Evolutionary conservation across 306 rosid genomes (phyloP).

Genomic region (Rosa lucieae): DNA sequence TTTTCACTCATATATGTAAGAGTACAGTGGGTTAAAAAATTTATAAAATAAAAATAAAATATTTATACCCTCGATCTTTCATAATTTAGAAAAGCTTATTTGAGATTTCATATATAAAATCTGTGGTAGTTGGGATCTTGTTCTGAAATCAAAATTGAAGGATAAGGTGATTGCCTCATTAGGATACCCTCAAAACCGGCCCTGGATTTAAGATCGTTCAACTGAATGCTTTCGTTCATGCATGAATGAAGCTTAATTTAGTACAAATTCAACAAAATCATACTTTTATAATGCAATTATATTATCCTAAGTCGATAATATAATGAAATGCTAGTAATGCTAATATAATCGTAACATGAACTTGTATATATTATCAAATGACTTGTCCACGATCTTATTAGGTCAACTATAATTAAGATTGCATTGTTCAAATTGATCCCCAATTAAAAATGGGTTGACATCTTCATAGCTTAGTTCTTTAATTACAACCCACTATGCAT

Average conservation of each 20-base stretch:
- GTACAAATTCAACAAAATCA: neutral
- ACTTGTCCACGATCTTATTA: neutral
- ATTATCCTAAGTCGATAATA: no score
- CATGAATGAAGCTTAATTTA: neutral
- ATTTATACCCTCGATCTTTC: no score
- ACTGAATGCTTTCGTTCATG: neutral
- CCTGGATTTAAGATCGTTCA: neutral
- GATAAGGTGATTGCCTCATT: neutral
- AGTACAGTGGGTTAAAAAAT: no score
- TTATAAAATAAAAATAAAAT: no score
- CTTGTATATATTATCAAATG: neutral
- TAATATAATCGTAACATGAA: neutral
- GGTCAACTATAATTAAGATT: neutral
- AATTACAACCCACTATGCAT: neutral
- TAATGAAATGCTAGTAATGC: neutral
- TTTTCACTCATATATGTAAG: no score
- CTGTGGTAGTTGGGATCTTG: neutral
- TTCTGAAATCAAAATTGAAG: neutral
- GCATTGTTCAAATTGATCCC: neutral
- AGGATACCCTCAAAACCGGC: neutral
- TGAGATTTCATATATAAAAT: neutral
- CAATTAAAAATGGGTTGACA: slow-evolving; percentile 5
- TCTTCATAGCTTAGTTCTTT: neutral
- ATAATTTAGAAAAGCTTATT: no score
- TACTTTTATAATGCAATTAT: neutral